Conservation (phyloP, 306 rosid species). For the Malus sylvestris region DNA sequence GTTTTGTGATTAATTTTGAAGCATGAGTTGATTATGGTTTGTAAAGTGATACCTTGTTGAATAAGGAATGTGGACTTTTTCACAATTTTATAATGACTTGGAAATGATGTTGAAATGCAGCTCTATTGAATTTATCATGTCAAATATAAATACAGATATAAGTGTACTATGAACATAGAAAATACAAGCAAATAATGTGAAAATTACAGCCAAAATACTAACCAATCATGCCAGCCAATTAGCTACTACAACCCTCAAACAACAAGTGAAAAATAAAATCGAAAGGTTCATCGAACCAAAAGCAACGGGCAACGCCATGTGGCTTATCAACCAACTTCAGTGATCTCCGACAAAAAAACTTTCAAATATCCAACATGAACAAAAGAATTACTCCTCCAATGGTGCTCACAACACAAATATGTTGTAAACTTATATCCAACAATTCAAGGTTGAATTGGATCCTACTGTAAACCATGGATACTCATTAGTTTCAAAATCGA, state of each 20-base stretch:
- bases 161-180: too few species aligned
- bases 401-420: neutral
- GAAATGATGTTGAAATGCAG: neutral
- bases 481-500: neutral
- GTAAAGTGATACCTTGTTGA: neutral
- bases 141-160: too few species aligned
- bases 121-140: neutral
- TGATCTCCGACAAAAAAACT: neutral
- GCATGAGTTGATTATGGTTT: neutral
- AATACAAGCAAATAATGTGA: too few species aligned
- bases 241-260: neutral
- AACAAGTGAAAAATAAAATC: too few species aligned
- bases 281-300: neutral
- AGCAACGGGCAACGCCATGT: neutral
- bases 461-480: neutral
- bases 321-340: neutral
- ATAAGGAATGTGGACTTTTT: neutral
- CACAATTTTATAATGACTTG: neutral
- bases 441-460: neutral
- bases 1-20: neutral
- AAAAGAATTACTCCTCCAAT: neutral
- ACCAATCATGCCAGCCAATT: neutral
- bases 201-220: neutral
- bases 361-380: neutral
- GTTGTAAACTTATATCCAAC: neutral